Conservation (phyloP, 2,329 filamentous ascomycete species). For the Furcasterigmium sp. region DNA sequence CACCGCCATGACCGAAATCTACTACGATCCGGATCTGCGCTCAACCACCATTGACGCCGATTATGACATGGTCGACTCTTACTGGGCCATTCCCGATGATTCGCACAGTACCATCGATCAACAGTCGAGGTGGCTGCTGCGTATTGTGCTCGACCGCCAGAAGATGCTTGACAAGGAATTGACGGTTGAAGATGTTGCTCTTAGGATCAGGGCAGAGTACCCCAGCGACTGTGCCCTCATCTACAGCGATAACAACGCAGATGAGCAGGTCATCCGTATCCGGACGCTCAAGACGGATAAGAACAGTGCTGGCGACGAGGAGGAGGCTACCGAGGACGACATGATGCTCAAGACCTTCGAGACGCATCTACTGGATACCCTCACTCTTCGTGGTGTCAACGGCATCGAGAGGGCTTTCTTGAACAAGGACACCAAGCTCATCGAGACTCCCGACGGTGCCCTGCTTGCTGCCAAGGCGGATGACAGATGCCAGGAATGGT, state of each 20-base stretch:
- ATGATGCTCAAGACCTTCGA: constrained; percentile 90
- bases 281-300: constrained; percentile 69
- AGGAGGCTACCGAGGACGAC: constrained; percentile 70
- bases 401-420: constrained; percentile 92
- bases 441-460: constrained; percentile 64
- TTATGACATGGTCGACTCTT: constrained; percentile 90
- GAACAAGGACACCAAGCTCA: constrained; percentile 69
- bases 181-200: constrained; percentile 84
- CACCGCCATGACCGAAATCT: constrained; percentile 88
- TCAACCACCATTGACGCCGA: constrained; percentile 83
- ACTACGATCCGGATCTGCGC: constrained; percentile 90
- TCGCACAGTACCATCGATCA: constrained; percentile 53
- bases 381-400: constrained; percentile 84
- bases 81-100: constrained; percentile 90
- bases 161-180: constrained; percentile 94
- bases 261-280: constrained; percentile 90
- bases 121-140: constrained; percentile 92
- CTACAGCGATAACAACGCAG: constrained; percentile 97
- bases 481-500: constrained; percentile 81
- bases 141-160: constrained; percentile 87
- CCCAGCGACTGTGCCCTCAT: constrained; percentile 82
- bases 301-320: constrained; percentile 67
- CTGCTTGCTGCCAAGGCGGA: constrained; percentile 71
- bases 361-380: constrained; percentile 82
- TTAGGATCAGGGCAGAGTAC: constrained; percentile 85